Conservation (phyloP, 768 basidiomycete species). For the Tricholoma furcatifolium region DNA sequence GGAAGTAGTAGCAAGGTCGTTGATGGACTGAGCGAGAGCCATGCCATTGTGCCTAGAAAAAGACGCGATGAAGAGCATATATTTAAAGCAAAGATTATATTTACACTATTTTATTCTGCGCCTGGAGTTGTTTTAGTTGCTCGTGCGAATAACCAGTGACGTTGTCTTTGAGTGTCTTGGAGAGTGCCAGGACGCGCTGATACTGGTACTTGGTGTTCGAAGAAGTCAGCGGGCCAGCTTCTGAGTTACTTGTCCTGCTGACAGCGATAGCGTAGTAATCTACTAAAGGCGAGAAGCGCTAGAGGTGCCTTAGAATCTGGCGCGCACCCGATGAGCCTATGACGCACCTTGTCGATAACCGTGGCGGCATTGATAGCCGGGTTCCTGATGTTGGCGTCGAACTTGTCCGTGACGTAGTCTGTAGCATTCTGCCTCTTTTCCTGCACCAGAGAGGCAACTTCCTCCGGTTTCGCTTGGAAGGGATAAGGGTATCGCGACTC, state of each 20-base stretch:
- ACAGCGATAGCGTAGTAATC: constrained; percentile 67
- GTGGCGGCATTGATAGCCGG: constrained; percentile 63
- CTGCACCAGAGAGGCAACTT: constrained; percentile 60
- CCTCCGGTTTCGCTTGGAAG: constrained; percentile 72
- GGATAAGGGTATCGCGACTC: constrained; percentile 74
- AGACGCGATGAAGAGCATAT: neutral
- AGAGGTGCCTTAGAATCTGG: constrained; percentile 2
- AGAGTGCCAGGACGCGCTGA: constrained; percentile 68
- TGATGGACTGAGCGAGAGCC: constrained; percentile 64
- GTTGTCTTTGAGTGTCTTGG: constrained; percentile 61
- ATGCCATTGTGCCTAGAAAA: constrained; percentile 61
- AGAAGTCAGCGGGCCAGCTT: constrained; percentile 43
- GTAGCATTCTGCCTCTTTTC: constrained; percentile 54
- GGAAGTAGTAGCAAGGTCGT: constrained; percentile 56
- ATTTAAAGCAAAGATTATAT: constrained; percentile 19
- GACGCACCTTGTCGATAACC: constrained; percentile 71
- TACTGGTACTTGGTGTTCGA: constrained; percentile 71
- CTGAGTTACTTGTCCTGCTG: constrained; percentile 42
- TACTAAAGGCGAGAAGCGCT: constrained; percentile 76
- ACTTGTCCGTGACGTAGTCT: constrained; percentile 50
- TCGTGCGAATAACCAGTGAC: constrained; percentile 66
- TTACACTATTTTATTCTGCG: constrained; percentile 64
- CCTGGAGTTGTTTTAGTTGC: constrained; percentile 68
- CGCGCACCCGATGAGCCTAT: constrained; percentile 11
- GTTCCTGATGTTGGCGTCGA: constrained; percentile 63